Base-by-base conservation (phyloP, 306 rosid species). In the Hippophae rhamnoides region DNA sequence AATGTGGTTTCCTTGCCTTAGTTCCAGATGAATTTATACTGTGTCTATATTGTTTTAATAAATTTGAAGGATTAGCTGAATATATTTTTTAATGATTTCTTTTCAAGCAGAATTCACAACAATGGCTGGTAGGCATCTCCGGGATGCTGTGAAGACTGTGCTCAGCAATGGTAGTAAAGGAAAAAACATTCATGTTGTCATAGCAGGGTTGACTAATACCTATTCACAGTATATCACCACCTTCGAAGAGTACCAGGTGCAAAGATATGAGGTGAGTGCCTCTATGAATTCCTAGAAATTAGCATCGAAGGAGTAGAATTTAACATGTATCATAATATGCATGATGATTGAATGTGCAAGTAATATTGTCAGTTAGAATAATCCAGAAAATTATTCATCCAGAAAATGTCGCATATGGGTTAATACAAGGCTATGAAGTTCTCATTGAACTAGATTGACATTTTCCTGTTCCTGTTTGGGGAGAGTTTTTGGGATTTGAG, bases 41-140 rank as follows among this genome's bases (percentile, higher is more conserved):
- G 23, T 18, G 23, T 18, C 23, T 18, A 0, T 18, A 18, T 18
- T 18, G 23, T 18, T 18, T 64, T 69, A 9, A 9, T 49, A 9
- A 47, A 51, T 66, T 75, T 76, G 43, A 58, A 18, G 64, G 13
- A 46, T 38, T 62, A 64, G 55, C 41, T 43, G 48, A 60, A 31
- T 31, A 31, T 31, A 53, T 56, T 42, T 18, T 70, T 47, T 55
- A 12, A 57, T 41, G 63, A 41, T 48, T 55, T 64, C 56, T 54
- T 57, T 69, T 52, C 62, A 46, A 63, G 52, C 81, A 90, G 97
- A 90, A 67, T 83, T 90, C 72, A 75, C 97, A 11, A 84, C 96
- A 61, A 90, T 90, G 97, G 97, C 97, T 56, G 96, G 97, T 41
- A 81, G 96, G 78, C 94, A 82, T 47, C 94, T 90, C 41, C 96